These are phyloP conservation scores for Stagonosporopsis tanaceti DNA, from an alignment of 2,329 filamentous ascomycete genomes.

Conservation along the genomic window DNA sequence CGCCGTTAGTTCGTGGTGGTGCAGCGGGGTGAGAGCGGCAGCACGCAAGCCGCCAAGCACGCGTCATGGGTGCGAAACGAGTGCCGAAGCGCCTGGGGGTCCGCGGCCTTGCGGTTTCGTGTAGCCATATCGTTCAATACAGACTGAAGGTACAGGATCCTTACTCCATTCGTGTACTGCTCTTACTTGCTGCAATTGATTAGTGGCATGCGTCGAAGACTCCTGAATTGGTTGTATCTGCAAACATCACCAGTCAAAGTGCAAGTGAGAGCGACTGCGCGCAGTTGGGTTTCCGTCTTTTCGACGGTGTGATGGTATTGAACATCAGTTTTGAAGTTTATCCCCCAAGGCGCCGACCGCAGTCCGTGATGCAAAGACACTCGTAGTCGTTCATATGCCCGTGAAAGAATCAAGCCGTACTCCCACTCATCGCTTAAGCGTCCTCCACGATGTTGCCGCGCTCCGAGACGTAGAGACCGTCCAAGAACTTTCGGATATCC, in stretches of 20 bases:
- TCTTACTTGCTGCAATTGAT: not conserved
- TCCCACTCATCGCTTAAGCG: conserved; percentile 42
- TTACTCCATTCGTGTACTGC: not conserved
- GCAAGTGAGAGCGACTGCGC: not conserved
- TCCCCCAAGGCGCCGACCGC: conserved; percentile 49
- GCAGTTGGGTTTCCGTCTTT: conserved; percentile 30
- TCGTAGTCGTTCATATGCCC: conserved; percentile 52
- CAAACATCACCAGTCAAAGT: conserved; percentile 8
- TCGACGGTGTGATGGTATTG: conserved; percentile 48
- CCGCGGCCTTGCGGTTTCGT: not conserved
- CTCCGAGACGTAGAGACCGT: conserved; percentile 99
- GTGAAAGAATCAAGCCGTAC: conserved; percentile 49
- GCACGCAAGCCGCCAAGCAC: conserved; percentile 14
- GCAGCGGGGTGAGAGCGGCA: conserved; percentile 28
- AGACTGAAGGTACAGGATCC: not conserved
- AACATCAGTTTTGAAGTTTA: conserved; percentile 51
- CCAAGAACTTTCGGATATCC: conserved; percentile 99
- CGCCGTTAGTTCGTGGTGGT: conserved; percentile 20
- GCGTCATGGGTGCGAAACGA: conserved; percentile 24
- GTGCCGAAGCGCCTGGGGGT: not conserved
- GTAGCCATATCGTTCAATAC: not conserved
- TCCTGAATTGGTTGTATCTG: not conserved
- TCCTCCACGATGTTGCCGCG: conserved; percentile 90
- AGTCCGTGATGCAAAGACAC: conserved; percentile 51
- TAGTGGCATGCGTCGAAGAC: not conserved